Base-by-base conservation (phyloP, 306 rosid species). In the Lathyrus sativus region DNA sequence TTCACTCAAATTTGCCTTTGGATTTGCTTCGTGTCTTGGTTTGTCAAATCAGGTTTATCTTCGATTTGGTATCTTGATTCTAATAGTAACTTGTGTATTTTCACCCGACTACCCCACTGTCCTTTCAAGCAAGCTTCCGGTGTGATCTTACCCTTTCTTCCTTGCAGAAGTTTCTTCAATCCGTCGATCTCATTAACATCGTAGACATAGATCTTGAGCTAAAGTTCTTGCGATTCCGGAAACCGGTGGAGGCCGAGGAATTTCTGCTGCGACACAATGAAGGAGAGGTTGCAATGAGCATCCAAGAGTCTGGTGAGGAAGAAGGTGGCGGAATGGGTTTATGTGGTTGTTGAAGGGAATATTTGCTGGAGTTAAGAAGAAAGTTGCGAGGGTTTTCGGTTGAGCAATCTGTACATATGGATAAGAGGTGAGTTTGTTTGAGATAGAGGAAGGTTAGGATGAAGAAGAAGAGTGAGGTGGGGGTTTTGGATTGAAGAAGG, bases 81-180 rank as follows among this genome's bases (percentile, higher is more conserved):
- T 54, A 72, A 76, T 19, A 93, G 86, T 44, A 90, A 78, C 86
- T 82, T 90, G 83, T 93, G 97, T 81, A 93, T 85, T 78, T 93
- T 93, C 56, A 93, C 99, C 96, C 90, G 97, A 85, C 95, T 88
- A 62, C 97, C 99, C 99, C 99, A 93, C 70, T 93, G 97, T 72
- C 97, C 97, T 73, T 84, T 93, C 78, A 85, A 69, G 79, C 99
- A 93, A 77, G 83, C 72, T 31, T 77, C 58, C 43, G 84, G 74
- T 0, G 83, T 79, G 77, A 93, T 84, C 70, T 71, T 72, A 33
- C 97, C 95, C 11, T 88, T 89, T 49, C 90, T 72, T 14, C 97
- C 97, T 49, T 51, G 77, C 86, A 93, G 44, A 73, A 93, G 81
- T 29, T 76, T 65, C 55, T 82, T 84, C 74, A 90, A 81, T 9